Percentiles rank a stretch among this genome's conserved stretches.
These are phyloP conservation scores for Kodamaea derodonti DNA, from an alignment of 1,139 yeast genomes.

Conservation along the genomic window DNA sequence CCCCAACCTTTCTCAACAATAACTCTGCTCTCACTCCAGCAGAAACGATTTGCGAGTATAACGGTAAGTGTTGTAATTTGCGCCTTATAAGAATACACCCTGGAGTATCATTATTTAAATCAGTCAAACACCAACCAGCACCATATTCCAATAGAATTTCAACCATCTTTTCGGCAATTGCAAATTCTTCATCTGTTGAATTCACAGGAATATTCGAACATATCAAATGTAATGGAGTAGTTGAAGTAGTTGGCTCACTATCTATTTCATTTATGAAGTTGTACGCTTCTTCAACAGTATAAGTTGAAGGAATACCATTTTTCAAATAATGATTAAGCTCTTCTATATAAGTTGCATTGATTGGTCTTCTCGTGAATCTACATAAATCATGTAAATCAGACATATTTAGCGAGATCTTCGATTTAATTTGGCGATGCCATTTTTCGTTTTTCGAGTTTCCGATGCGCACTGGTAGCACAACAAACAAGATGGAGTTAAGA, in stretches of 20 bases:
- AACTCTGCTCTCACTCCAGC: slow-evolving; percentile 94
- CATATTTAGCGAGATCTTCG: slow-evolving; percentile 30
- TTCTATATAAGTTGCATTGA: slow-evolving; percentile 39
- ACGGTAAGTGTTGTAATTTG: slow-evolving; percentile 39
- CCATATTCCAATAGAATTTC: slow-evolving; percentile 74
- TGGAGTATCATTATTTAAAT: slow-evolving; percentile 65
- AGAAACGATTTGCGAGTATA: slow-evolving; percentile 57
- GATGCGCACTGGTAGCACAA: not conserved
- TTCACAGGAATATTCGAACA: slow-evolving; percentile 50
- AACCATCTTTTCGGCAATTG: slow-evolving; percentile 52
- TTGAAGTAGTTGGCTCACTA: slow-evolving; percentile 42
- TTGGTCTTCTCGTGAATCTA: slow-evolving; percentile 53
- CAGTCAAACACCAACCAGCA: slow-evolving; percentile 84
- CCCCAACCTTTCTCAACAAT: slow-evolving; percentile 67
- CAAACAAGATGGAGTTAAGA: too few relatives aligned
- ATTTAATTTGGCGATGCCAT: not conserved
- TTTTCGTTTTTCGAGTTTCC: not conserved
- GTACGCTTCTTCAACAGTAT: slow-evolving; percentile 73
- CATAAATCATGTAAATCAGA: slow-evolving; percentile 71
- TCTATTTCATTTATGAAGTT: slow-evolving; percentile 44
- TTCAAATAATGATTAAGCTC: slow-evolving; percentile 45
- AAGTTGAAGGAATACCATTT: slow-evolving; percentile 76
- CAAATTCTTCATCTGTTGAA: slow-evolving; percentile 37
- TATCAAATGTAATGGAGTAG: slow-evolving; percentile 76
- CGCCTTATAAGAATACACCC: slow-evolving; percentile 65